phyloP scores from a whole-genome alignment of 2,329 filamentous ascomycete genomes.

The Zelopaecilomyces penicillatus region DNA sequence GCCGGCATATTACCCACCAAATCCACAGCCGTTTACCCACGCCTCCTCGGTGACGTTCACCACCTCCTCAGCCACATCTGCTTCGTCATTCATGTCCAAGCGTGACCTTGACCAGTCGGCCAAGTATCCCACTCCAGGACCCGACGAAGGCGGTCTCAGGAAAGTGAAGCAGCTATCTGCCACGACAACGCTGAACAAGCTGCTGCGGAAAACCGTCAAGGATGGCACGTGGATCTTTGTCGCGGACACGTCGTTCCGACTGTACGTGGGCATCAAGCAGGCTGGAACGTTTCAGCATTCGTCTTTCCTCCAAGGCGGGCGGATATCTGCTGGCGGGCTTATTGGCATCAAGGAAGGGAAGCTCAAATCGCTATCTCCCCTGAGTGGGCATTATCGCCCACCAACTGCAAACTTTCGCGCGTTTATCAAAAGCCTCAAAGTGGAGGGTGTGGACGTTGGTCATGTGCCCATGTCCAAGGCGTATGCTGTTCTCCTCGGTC shows the following conservation, averaged over 20 bases:
- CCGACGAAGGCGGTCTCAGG: constrained; percentile 48
- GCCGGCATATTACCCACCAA: constrained; percentile 26
- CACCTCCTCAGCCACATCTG: constrained; percentile 27
- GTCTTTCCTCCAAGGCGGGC: constrained; percentile 75
- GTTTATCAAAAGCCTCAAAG: constrained; percentile 66
- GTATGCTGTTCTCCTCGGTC: constrained; percentile 72
- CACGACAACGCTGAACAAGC: constrained; percentile 66
- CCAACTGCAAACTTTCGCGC: constrained; percentile 75
- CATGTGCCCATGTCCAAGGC: constrained; percentile 71
- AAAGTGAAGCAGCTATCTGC: constrained; percentile 57
- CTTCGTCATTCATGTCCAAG: constrained; percentile 22
- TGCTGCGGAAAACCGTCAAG: constrained; percentile 69
- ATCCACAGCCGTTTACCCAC: constrained; percentile 27
- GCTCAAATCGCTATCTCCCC: constrained; percentile 61
- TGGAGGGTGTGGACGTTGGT: constrained; percentile 69
- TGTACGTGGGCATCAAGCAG: constrained; percentile 87
- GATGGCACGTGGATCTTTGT: constrained; percentile 95
- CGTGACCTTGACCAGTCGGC: constrained; percentile 53
- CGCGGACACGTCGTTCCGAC: constrained; percentile 71
- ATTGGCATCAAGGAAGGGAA: constrained; percentile 80
- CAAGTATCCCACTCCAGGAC: constrained; percentile 56
- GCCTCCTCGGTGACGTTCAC: constrained; percentile 16
- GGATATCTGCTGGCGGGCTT: constrained; percentile 74
- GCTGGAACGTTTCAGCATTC: constrained; percentile 85
- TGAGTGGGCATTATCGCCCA: constrained; percentile 77